Evolutionary conservation across 768 basidiomycete genomes (phyloP).

Genomic region (Lentinula raphanica): DNA sequence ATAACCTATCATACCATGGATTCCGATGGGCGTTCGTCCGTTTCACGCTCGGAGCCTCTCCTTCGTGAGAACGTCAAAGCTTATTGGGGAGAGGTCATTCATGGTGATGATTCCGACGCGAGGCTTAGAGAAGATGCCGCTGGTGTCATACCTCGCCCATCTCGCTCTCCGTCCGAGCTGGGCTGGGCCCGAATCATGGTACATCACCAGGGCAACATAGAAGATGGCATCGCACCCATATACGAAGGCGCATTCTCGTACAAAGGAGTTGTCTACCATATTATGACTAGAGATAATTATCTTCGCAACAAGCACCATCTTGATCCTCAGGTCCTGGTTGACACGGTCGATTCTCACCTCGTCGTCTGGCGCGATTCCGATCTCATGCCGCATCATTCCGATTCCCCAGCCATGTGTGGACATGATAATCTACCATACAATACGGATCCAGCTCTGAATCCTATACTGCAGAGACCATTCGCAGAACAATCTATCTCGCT

Average conservation of each 20-base stretch:
- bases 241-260: conserved; percentile 77
- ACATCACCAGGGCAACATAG: conserved; percentile 53
- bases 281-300: conserved; percentile 69
- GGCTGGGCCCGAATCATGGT: conserved; percentile 81
- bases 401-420: conserved; percentile 47
- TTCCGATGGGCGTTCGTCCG: conserved; percentile 43
- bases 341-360: conserved; percentile 44
- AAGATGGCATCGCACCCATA: conserved; percentile 42
- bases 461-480: conserved; percentile 35
- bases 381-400: conserved; percentile 41
- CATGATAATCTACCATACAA: conserved; percentile 73
- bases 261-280: conserved; percentile 62
- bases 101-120: conserved; percentile 42
- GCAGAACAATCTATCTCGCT: conserved; percentile 29
- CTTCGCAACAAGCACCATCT: conserved; percentile 51
- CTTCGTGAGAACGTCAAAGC: conserved; percentile 58
- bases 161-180: conserved; percentile 37
- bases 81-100: conserved; percentile 73
- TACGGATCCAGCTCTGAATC: conserved; percentile 47
- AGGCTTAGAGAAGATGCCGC: conserved; percentile 64
- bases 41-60: conserved; percentile 56
- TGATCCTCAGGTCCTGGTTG: conserved; percentile 46
- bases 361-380: conserved; percentile 78
- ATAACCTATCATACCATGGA: conserved; percentile 57
- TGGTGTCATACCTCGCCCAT: conserved; percentile 38